Evolutionary conservation across 345 rosid species (phyloP), one percentile per base, ranked within the genome.

Genomic region (Lepidium didymum): DNA sequence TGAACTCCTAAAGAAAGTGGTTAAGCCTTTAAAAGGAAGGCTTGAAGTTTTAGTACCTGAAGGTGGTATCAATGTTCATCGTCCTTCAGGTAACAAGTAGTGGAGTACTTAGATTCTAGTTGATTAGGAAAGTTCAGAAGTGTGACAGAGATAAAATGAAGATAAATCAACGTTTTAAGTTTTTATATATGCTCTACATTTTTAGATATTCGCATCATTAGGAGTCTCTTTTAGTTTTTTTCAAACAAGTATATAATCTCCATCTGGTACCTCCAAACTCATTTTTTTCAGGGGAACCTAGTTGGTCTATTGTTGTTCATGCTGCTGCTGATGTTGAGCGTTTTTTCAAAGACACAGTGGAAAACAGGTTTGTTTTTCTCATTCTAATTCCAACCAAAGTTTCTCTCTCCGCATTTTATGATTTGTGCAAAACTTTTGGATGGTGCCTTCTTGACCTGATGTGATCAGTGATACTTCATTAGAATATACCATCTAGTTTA

Each of bases 291-390:
- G 97, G 97, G 74, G 91, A 93, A 75, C 94, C 96, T 67, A 83
- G 86, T 73, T 85, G 94, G 88, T 90, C 97, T 16, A 74, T 82
- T 53, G 52, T 83, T 27, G 89, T 78, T n/a, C 67, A 80, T 56
- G 66, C 73, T 59, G 75, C 87, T 75, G 88, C 85, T 71, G 97
- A 83, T 46, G 84, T 90, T 6, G 92, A 90, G 69, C 83, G 62
- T 14, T 90, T 88, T 80, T 93, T 90, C 76, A 87, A 84, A 77
- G 94, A 90, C 78, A 90, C 94, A 11, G 81, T 86, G 67, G 94
- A 88, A 75, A 93, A 93, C 52, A 87, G 98, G 98, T 93, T 54
- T 56, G 63, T 43, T 18, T 68, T 79, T 64, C 66, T 71, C 54
- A 55, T 54, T 40, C 53, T 36, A 13, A 51, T 27, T 37, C 51